Evolutionary conservation across 2,329 filamentous ascomycete species (phyloP), one percentile per base, ranked within the genome.

Genomic region (Trichoderma atrobrunneum): DNA sequence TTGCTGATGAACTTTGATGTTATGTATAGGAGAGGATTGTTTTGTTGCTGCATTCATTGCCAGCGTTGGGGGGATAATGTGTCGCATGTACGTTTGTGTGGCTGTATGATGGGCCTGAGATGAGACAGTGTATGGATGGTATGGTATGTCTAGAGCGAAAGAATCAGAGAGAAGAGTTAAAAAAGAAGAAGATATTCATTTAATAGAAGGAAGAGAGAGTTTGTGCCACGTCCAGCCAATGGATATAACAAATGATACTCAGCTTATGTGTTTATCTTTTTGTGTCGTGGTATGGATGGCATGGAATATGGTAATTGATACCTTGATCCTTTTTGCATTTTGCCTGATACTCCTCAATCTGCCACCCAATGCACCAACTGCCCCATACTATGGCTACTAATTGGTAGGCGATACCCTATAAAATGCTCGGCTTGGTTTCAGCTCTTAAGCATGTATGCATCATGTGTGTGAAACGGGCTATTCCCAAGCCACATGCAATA

Each of bases 401-500:
- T 51, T 51, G n/a, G n/a, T 7, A 24, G 43, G n/a, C 43, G 43
- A 51, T 24, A 12, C 6, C 32, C 24, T n/a, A 12, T 48, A 8
- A 43, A 24, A 24, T 48, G 21, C 34, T n/a, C 34, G 48, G 34
- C 60, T 64, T n/a, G 21, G 36, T n/a, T 60, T 60, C 28, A 32
- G 32, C 28, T n/a, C 21, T n/a, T 26, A 4, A 36, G 14, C 34
- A 36, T 36, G 3, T 7, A 5, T 16, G 28, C 63, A 34, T 65
- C 39, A 26, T 65, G 62, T 30, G 16, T 36, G 14, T 57, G 32
- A 66, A 66, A 56, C 63, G 48, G 48, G 63, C 48, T 66, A 66
- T 66, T 39, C 16, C 16, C 63, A 66, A 56, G 63, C 63, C 63
- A 66, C 63, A 66, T 56, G 48, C 63, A 36, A 66, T 56, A 65